Base-by-base conservation (phyloP, 2,329 filamentous ascomycete species). In the Xylogone sp. region DNA sequence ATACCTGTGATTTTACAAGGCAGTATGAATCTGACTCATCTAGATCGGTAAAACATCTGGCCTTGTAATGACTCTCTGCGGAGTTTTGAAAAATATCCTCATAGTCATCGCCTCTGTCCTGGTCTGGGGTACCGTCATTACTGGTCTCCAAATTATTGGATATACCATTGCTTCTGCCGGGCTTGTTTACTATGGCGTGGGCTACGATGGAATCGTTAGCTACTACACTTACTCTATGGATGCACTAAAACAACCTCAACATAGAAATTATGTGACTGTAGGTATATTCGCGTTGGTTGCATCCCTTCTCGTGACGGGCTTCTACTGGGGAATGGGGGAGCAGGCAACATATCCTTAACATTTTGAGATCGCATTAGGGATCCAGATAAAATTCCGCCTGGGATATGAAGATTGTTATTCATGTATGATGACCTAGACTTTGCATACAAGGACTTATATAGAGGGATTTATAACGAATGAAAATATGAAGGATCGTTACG, bases 81-180 rank as follows among this genome's bases (percentile, higher is more conserved):
- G 89, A 75, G 88, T 94, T 39, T 83, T 94, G 57, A 94, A 93
- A 79, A 89, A 94, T 70, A 89, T 94, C 53, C 80, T 94, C 63
- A 85, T 94, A 47, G 89, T 94, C 53, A 75, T 77, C 49, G 86
- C 87, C 44, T 91, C 87, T 55, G 90, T 92, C 83, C 70, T 88
- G 59, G 88, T 93, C 69, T 93, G 88, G 86, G 81, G 82, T 61
- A 88, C 88, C 56, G 82, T 85, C 48, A 85, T 93, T 57, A 83
- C 86, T 16, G 74, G 74, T 50, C 81, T 93, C 51, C 89, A 94
- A 75, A 86, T 88, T 69, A 91, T 93, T 67, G 89, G 89, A 60
- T 94, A 93, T 79, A 80, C 78, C 69, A 89, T 93, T 66, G 88
- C 89, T 47, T 82, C 93, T 24, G 78, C 75, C 56, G 89, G 88